phyloP scores from a whole-genome alignment of 495 filamentous ascomycete species.

The Haplographium delicatum region DNA sequence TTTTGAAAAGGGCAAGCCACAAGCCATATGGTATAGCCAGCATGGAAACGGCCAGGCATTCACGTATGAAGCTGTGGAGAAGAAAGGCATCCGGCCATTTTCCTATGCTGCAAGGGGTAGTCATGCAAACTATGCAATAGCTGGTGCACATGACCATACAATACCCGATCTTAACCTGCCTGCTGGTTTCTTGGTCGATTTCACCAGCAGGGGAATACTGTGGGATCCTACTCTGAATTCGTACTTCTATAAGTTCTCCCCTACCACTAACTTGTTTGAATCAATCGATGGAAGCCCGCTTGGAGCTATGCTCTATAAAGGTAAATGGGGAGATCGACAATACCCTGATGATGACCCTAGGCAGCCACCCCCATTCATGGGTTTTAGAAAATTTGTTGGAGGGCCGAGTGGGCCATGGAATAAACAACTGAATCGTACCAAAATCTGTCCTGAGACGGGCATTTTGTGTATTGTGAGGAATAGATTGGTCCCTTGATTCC shows the following conservation, averaged over 20 bases:
- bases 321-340: slow-evolving; percentile 88
- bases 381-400: slow-evolving; percentile 86
- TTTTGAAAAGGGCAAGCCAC: slow-evolving; percentile 79
- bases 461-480: slow-evolving; percentile 25
- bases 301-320: slow-evolving; percentile 80
- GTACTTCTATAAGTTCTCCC: slow-evolving; percentile 22
- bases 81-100: slow-evolving; percentile 59
- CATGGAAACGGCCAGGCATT: slow-evolving; percentile 85
- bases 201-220: slow-evolving; percentile 80
- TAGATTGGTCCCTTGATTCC: slow-evolving; percentile 8
- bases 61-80: slow-evolving; percentile 79
- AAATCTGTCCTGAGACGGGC: slow-evolving; percentile 24
- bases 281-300: slow-evolving; percentile 62
- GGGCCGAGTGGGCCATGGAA: slow-evolving; percentile 83
- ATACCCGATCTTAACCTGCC: slow-evolving; percentile 84
- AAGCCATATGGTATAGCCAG: slow-evolving; percentile 80
- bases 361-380: slow-evolving; percentile 63
- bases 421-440: slow-evolving; percentile 45
- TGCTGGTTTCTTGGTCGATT: slow-evolving; percentile 77
- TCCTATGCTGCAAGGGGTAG: slow-evolving; percentile 85
- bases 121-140: slow-evolving; percentile 90
- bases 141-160: slow-evolving; percentile 43
- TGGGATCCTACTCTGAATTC: slow-evolving; percentile 84
- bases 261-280: slow-evolving; percentile 30
- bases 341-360: slow-evolving; percentile 72